Base-by-base conservation (phyloP, 805 yeast genomes). In the Sugiyamaella chiloensis region DNA sequence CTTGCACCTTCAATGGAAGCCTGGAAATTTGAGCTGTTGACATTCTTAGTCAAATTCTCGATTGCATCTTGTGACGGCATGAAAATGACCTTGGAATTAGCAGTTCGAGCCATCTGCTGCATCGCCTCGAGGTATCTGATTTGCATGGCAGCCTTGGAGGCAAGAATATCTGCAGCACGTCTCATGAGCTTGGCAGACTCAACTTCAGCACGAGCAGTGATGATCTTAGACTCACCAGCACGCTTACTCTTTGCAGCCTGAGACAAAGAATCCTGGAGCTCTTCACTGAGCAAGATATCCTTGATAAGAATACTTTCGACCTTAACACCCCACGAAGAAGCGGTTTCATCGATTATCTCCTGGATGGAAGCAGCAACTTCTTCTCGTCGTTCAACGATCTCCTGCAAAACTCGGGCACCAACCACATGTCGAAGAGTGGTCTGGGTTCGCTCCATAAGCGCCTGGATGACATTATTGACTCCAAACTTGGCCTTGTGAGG, bases 101-200 rank as follows among this genome's bases (percentile, higher is more conserved):
- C 68, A 44, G 73, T 60, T 52, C 68, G 77, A 29, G 87, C 84
- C 87, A 83, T 83, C 52, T 70, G 71, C 66, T 81, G 87, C 80
- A 83, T 79, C n/a, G 88, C 88, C 58, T 83, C 89, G 65, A 83
- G 72, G 60, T 83, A 83, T 64, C 89, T 70, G 62, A 83, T 83
- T 69, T 83, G 88, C 85, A 83, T 81, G 24, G 88, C 89, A 11
- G 87, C 79, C 55, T 81, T 81, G 32, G 85, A 79, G 40, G 85
- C 83, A 59, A 83, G 74, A 50, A 83, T 81, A 64, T 83, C 87
- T 45, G 88, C 87, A 24, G 88, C 87, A 64, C 81, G 80, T 69
- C 89, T 76, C 87, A 83, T 82, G 55, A 81, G 73, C 63, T 81
- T 81, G 44, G 88, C 87, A 60, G 80, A 71, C 64, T 83, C 89